Base-by-base conservation (phyloP, 2,329 filamentous ascomycete species). In the Nakataea oryzae region DNA sequence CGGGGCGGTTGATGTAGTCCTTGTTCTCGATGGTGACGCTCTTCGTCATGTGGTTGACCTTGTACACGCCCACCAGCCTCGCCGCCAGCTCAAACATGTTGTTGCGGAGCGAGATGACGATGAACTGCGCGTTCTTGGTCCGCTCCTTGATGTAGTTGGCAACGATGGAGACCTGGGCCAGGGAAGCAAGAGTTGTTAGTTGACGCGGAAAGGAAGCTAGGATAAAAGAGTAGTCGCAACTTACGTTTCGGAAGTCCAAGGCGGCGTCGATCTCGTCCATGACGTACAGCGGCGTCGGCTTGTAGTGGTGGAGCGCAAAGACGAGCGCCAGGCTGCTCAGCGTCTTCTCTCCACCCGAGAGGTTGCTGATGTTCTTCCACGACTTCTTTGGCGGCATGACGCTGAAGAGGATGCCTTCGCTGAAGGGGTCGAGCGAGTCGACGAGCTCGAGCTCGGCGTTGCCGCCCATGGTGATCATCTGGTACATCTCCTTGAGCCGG, bases 41-140 rank as follows among this genome's bases (percentile, higher is more conserved):
- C 84, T 93, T 95, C 64, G 90, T 95, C 87, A 97, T 99, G 75
- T 99, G 93, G 76, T 96, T 97, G 73, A 99, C 95, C 81, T 99
- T 99, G 81, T 99, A 99, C 62, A 99, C 95, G 68, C 96, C 96
- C 17, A 99, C 92, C 64, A 99, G 83, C 62, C 96, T 85, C 63
- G 91, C 86, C n/a, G 96, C 93, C 66, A 99, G 86, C 80, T 99
- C 95, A 75, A 99, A 99, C 95, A 99, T 99, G 80, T 99, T 99
- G 77, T 99, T 99, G 70, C 95, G 84, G 70, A 99, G 81, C 21
- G 92, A 97, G 72, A 99, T 99, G 71, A 99, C 95, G 69, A 99
- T 95, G 74, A 99, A 99, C 73, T 99, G 95, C 1, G 95, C 96
- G 76, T 99, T 99, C 82, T 97, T 97, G 64, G 95, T 99, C 62